Percentiles rank a stretch among this genome's conserved stretches.
These are phyloP conservation scores for Sphagnum magellanicum DNA, from an alignment of 228 moss, liverwort and hornwort species.

Conservation along the genomic window DNA sequence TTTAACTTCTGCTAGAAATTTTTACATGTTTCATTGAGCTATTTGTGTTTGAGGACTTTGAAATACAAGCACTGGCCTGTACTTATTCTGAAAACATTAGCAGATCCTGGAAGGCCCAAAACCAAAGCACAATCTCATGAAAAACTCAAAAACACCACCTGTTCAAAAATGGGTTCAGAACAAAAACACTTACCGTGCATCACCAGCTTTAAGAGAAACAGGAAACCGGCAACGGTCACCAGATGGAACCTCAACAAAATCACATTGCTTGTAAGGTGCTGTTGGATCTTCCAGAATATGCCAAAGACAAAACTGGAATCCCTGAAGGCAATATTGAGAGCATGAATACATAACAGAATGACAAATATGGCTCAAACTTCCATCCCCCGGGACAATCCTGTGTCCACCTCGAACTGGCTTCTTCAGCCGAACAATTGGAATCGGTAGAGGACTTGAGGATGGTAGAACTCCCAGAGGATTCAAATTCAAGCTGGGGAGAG, in stretches of 20 bases:
- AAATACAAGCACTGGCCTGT: too few species aligned
- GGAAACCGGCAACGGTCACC: constrained; percentile 74
- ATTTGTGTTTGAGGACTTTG: neutral
- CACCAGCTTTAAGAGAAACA: constrained; percentile 64
- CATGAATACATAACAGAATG: constrained; percentile 64
- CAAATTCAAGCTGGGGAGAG: constrained; percentile 3
- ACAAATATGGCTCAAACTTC: constrained; percentile 42
- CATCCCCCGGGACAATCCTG: too few species aligned
- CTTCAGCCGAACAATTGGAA: constrained; percentile 18
- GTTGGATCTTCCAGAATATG: constrained; percentile 80
- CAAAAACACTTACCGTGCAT: constrained; percentile 48
- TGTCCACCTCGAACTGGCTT: constrained; percentile 18
- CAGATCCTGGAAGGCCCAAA: too few species aligned
- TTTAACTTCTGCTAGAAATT: too few species aligned
- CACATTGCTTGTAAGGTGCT: constrained; percentile 90
- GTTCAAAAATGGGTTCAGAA: neutral
- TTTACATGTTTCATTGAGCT: too few species aligned
- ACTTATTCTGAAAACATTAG: too few species aligned
- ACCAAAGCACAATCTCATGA: neutral
- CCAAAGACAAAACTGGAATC: constrained; percentile 69
- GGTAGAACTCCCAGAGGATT: constrained; percentile 7
- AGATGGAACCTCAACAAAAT: constrained; percentile 47
- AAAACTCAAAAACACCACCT: neutral
- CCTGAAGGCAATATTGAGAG: constrained; percentile 89
- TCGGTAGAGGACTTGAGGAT: constrained; percentile 20